These are phyloP conservation scores for Barnettozyma siamensis DNA, from an alignment of 805 yeast genomes.

Conservation along the genomic window DNA sequence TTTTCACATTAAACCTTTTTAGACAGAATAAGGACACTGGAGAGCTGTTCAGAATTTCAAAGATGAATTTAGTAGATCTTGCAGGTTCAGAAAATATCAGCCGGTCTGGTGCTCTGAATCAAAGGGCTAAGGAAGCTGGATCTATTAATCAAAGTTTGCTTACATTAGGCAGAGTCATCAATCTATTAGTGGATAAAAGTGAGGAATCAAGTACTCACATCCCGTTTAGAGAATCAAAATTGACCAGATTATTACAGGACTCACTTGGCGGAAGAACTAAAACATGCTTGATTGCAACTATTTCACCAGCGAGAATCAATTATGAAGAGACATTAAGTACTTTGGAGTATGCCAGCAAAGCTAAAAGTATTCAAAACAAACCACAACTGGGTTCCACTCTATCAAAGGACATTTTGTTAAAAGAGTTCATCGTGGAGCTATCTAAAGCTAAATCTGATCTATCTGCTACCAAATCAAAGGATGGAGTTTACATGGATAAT, in stretches of 20 bases:
- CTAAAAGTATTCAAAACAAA: conserved; percentile 70
- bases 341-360: conserved; percentile 81
- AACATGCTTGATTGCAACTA: conserved; percentile 81
- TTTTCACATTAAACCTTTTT: conserved; percentile 58
- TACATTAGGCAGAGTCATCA: conserved; percentile 86
- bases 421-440: conserved; percentile 41
- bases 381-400: conserved; percentile 59
- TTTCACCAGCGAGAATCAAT: conserved; percentile 74
- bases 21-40: conserved; percentile 37
- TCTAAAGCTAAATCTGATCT: conserved; percentile 51
- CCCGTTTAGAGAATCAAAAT: conserved; percentile 80
- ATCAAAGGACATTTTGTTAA: conserved; percentile 45
- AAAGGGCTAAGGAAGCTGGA: conserved; percentile 90
- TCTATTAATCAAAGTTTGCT: conserved; percentile 83
- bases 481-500: conserved; percentile 61
- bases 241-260: conserved; percentile 70
- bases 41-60: conserved; percentile 50
- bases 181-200: conserved; percentile 55
- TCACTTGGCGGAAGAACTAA: conserved; percentile 85
- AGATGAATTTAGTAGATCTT: conserved; percentile 83
- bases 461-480: conserved; percentile 53
- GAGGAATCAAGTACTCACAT: conserved; percentile 46
- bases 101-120: conserved; percentile 81
- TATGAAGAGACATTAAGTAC: conserved; percentile 83
- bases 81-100: conserved; percentile 93